Base-by-base conservation (phyloP, 106 monocot genomes). In the Dendrobium nobile region DNA sequence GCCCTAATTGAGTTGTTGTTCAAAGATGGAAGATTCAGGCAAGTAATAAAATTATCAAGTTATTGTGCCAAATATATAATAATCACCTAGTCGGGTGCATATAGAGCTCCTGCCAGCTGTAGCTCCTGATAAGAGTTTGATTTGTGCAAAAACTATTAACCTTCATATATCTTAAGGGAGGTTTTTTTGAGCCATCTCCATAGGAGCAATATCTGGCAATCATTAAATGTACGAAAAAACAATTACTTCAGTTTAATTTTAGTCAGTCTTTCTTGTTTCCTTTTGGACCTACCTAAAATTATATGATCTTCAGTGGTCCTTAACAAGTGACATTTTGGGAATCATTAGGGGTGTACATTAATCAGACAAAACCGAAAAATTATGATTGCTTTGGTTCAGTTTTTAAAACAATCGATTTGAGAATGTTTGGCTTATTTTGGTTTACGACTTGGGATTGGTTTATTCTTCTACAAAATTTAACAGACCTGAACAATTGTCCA, bases 21-120 rank as follows among this genome's bases (percentile, higher is more conserved):
- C 88, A 99, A 99, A 85, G 95, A 99, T 87, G 95, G 99, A 37
- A 95, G 92, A 93, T 99, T 99, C 86, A 99, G 99, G 99, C 72
- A 86, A 79, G 85, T 90, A 28, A 43, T 1, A 76, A 1, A 77
- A 70, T 20, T 27, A 41, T 16, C 13, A 4, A 27, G 47, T 48
- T 51, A 7, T 26, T 28, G 75, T 42, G 56, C 24, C 44, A 72
- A 77, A 17, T 22, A 47, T 79, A 20, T 42, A 40, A 73, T 42
- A 19, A 74, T 19, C 40, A 74, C 43, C 37, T 70, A 37, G 6
- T 20, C 22, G 37, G 37, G 37, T 6, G 61, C 11, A 10, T 15
- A 70, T 70, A 70, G 11, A 8, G 15, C 37, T 15, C 70, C 37
- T 4, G 33, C 70, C 28, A 67, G 11, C 27, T 67, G 67, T 27